Base-by-base conservation (phyloP, 441 rosid species). In the Erysimum cheiri region DNA sequence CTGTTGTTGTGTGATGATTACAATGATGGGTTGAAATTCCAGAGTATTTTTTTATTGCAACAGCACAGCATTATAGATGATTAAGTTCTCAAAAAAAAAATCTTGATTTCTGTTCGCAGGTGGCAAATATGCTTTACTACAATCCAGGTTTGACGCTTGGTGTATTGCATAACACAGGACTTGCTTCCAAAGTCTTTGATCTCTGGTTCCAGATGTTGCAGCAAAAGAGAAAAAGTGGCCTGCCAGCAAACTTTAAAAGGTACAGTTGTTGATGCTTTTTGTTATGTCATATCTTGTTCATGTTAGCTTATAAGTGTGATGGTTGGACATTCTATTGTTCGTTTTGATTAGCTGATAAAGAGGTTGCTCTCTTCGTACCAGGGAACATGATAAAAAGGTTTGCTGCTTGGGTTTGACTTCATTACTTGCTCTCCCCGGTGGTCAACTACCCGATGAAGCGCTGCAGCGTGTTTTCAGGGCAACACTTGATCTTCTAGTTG, bases 141-240 rank as follows among this genome's bases (percentile, higher is more conserved):
- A 93, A 93, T 57, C 78, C 98, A 50, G 64, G 84, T 15, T 80
- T 92, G 84, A 86, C 99, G 5, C 88, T 96, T 52, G 68, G 85
- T 80, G 78, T 93, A 72, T 76, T 96, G 84, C 89, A 87, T 70
- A 96, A 83, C 75, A 88, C 89, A 44, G 92, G 96, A 71, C 90
- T 96, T 77, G 86, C 88, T 37, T 64, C 87, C 7, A 95, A 88
- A 44, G 81, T 93, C 40, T 96, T 96, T 73, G 82, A 80, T 77
- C 87, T 91, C 48, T 96, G 99, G 99, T 96, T 92, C 77, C 93
- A 87, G 82, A 89, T 96, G 97, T 75, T 96, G 87, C 88, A 93
- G 77, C 94, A 93, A 87, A 89, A 82, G 62, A 92, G 77, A 79
- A 96, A 87, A 79, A 86, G 87, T 80, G 99, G 98, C 33, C 67